Base-by-base conservation (phyloP, 2,329 filamentous ascomycete genomes). In the Sporothrix inflata region DNA sequence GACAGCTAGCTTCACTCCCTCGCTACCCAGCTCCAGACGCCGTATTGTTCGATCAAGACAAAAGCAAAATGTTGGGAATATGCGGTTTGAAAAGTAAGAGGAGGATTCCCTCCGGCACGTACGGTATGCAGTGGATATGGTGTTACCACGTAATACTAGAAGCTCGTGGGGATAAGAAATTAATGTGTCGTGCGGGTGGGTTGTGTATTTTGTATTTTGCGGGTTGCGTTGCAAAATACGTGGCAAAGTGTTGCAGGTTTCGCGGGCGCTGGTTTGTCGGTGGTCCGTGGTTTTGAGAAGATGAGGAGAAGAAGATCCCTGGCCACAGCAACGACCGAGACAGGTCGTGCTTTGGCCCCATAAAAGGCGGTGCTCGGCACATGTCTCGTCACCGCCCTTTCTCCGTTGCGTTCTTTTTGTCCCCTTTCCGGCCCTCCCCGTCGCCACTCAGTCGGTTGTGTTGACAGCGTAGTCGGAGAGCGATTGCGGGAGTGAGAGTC, bases 1-100 rank as follows among this genome's bases (percentile, higher is more conserved):
- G n/a, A 34, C 24, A 30, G 51, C 55, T 42, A 34, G 38, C 11
- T 34, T 47, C 72, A 69, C 69, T 63, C 72, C 71, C 45, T 68
- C 63, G 72, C 72, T 71, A 61, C 42, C 69, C 72, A 71, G 34
- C 30, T 40, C 72, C 72, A 12, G 53, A 73, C 68, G 69, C 60
- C 72, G n/a, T 67, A 61, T 42, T 16, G 45, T 51, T 21, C 24
- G 16, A 7, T 16, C 8, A 21, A 21, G 27, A 66, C 19, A 34
- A 38, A 69, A 68, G 45, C 27, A 51, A 53, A 70, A 66, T 19
- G 16, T 14, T 34, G 55, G 42, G 60, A 65, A 45, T 65, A 45
- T 9, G 21, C 38, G 38, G 38, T 9, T 16, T 12, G 21, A 16
- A 42, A 45, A 42, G 38, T 16, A 19, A 27, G 55, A 45, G 4